Evolutionary conservation across 805 yeast genomes (phyloP), one percentile per base, ranked within the genome.

Genomic region (Wickerhamomyces canadensis): DNA sequence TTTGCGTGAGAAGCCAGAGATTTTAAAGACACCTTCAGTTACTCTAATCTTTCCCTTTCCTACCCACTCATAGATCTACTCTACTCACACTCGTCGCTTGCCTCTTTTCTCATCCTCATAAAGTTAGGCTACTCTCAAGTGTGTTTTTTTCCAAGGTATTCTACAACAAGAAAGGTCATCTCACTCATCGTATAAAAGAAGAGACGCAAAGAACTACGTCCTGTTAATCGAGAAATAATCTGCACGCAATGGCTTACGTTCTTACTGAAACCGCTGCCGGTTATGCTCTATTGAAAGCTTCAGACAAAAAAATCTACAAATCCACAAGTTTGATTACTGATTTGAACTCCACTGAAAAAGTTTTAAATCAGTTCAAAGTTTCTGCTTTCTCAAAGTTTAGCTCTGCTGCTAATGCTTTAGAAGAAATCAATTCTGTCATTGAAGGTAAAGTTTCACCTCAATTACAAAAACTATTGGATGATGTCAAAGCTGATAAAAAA

Each of bases 261-360:
- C 78, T 91, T 63, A 84, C 98, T 44, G 98, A 93, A 73, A 93
- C 98, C 49, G 85, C 98, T 47, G 98, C 98, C 36, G 98, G 98
- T 60, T 93, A 93, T 65, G 98, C 98, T 60, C 76, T 93, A 60
- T 78, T 93, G 62, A 93, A 93, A 72, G 96, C 97, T 41, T 82
- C 96, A 47, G 98, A 93, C 74, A 93, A 93, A 74, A 91, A 91
- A 74, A 82, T 93, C 56, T 82, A 91, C 76, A 91, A 89, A 70
- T 80, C 93, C 19, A 63, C 83, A 38, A 61, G 78, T 41, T 68
- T 89, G 51, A 65, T 84, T 49, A 74, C 80, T 47, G 96, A 88
- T 61, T 73, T 89, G 56, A 73, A 84, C 64, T 65, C 85, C 35
- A 78, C 94, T 34, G 94, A 83, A 48, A 84, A 85, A 64, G 96